Evolutionary conservation across 2,329 filamentous ascomycete species (phyloP), one percentile per base, ranked within the genome.

Genomic region (Fusarium heterosporum): DNA sequence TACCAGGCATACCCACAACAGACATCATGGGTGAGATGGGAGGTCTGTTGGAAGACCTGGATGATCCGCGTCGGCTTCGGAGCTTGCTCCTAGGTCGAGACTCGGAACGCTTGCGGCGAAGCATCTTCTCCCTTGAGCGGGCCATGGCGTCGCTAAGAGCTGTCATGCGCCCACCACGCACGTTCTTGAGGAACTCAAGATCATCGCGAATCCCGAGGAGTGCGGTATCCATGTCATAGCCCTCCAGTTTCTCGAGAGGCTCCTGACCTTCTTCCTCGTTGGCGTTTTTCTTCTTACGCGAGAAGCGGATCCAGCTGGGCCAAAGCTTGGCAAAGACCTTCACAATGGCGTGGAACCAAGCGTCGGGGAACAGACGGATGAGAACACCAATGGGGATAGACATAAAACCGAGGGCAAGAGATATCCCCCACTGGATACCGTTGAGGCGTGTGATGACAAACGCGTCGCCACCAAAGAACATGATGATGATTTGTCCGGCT

Each of bases 391-490:
- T 6, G 0, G 92, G 91, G 4, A 97, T 81, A 5, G 93, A 95
- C 4, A 93, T 82, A 56, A 90, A 82, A 13, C 93, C 92, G 36
- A 94, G 84, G 14, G 93, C 83, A 52, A 97, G 85, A 3, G 92
- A 96, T 55, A 93, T 87, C 16, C 84, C 93, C 93, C 93, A 97
- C 72, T 96, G 91, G 26, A 84, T 79, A 42, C 87, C 89, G 56
- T 87, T 88, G 39, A 97, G 77, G 1, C 64, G 66, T 0, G 50
- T 67, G 13, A 94, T 91, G 28, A 86, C 85, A 80, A 97, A 95
- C 1, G 93, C 92, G 6, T 82, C 79, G 36, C 91, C 88, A 8
- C 68, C 68, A n/a, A 70, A 51, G 40, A 59, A 70, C 43, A 70
- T 64, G 3, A 70, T 70, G 40, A 70, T 69, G 19, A 70, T n/a